Conservation (phyloP, 805 yeast species). For the Hanseniaspora vineae region DNA sequence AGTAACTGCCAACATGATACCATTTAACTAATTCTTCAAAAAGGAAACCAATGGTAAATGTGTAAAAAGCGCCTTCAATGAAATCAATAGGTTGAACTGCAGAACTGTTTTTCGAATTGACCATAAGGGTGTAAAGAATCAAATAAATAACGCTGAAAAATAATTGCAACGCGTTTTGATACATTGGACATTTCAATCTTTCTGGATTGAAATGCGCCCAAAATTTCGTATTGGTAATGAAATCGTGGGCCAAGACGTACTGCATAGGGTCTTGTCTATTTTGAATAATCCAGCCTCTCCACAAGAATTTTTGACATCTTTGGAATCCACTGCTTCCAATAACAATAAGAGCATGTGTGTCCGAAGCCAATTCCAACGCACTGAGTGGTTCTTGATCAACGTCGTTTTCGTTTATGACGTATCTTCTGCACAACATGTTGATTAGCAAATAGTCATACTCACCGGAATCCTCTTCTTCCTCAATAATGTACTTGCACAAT, state of each 20-base stretch:
- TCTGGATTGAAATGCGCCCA: constrained; percentile 65
- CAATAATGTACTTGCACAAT: constrained; percentile 53
- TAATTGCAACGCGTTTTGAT: constrained; percentile 67
- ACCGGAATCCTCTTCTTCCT: constrained; percentile 36
- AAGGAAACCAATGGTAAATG: constrained; percentile 54
- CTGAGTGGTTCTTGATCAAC: constrained; percentile 51
- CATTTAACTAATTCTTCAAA: constrained; percentile 58
- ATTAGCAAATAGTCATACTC: constrained; percentile 44
- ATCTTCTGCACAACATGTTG: constrained; percentile 67
- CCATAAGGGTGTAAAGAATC: constrained; percentile 43
- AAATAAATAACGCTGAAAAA: constrained; percentile 52
- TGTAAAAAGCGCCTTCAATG: constrained; percentile 44
- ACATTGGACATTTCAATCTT: constrained; percentile 71
- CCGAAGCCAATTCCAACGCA: constrained; percentile 78
- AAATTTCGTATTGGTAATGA: constrained; percentile 41
- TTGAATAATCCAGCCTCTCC: constrained; percentile 91
- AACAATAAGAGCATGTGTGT: constrained; percentile 64
- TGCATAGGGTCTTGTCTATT: constrained; percentile 54
- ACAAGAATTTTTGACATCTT: constrained; percentile 75
- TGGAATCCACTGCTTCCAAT: constrained; percentile 77
- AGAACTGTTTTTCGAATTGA: constrained; percentile 37
- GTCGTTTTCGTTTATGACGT: constrained; percentile 49
- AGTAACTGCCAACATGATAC: constrained; percentile 62
- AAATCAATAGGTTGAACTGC: constrained; percentile 26
- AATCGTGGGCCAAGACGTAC: constrained; percentile 46